phyloP scores from a whole-genome alignment of 805 yeast genomes.

The Hanseniaspora pseudoguilliermondii region DNA sequence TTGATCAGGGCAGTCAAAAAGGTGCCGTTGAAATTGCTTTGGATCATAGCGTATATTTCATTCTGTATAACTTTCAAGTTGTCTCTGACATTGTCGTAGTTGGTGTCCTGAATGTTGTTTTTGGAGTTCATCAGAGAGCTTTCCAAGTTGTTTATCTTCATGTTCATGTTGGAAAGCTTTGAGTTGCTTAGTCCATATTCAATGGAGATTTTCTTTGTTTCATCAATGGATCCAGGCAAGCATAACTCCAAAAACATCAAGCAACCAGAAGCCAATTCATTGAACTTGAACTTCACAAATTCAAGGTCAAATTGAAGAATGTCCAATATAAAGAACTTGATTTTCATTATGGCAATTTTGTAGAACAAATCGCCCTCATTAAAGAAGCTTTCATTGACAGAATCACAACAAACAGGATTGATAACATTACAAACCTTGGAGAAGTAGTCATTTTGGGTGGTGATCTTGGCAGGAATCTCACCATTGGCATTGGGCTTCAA shows the following conservation, averaged over 20 bases:
- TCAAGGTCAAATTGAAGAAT: constrained; percentile 12
- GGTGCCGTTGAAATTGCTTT: constrained; percentile 10
- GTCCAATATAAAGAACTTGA: constrained; percentile 8
- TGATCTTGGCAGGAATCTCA: neutral
- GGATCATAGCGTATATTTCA: constrained; percentile 6
- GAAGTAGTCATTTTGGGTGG: constrained; percentile 9
- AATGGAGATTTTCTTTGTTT: neutral
- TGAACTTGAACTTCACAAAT: constrained; percentile 8
- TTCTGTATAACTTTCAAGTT: constrained; percentile 8
- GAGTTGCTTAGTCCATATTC: neutral
- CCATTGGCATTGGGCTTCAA: constrained; percentile 3
- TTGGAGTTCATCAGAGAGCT: neutral
- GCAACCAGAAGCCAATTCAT: constrained; percentile 11
- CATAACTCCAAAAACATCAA: constrained; percentile 12
- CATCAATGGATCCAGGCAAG: constrained; percentile 13
- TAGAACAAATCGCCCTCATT: constrained; percentile 10
- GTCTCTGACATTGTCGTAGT: constrained; percentile 8
- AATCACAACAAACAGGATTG: constrained; percentile 4
- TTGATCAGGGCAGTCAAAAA: constrained; percentile 12
- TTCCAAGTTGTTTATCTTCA: neutral
- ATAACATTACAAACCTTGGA: constrained; percentile 9
- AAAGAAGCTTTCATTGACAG: neutral
- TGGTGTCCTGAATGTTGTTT: neutral
- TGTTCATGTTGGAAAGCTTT: neutral
- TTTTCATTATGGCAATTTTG: constrained; percentile 10